These are phyloP conservation scores for Alternaria solani DNA, from an alignment of 2,329 filamentous ascomycete genomes.

Conservation along the genomic window DNA sequence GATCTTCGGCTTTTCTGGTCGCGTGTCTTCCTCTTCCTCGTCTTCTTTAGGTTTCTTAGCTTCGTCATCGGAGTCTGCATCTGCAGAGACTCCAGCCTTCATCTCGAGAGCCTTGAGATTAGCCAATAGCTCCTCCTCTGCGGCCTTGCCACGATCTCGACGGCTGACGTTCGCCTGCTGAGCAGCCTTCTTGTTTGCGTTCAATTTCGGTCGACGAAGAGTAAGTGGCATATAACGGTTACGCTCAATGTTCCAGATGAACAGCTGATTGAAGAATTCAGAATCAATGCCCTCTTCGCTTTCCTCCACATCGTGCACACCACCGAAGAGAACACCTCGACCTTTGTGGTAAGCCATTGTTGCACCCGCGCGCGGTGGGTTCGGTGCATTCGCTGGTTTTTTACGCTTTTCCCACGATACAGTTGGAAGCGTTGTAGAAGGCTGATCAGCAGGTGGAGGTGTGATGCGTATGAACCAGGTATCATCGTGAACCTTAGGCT, in stretches of 20 bases:
- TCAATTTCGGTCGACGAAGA: constrained; percentile 75
- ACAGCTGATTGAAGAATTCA: constrained; percentile 93
- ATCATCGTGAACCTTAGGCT: constrained; percentile 91
- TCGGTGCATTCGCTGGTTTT: constrained; percentile 87
- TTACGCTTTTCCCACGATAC: constrained; percentile 94
- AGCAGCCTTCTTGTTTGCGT: constrained; percentile 66
- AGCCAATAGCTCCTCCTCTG: constrained; percentile 87
- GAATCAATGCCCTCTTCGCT: constrained; percentile 95
- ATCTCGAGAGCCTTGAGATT: constrained; percentile 87
- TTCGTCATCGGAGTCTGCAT: constrained; percentile 48
- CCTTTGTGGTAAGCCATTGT: constrained; percentile 97
- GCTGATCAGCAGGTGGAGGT: constrained; percentile 72
- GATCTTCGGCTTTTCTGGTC: constrained; percentile 63
- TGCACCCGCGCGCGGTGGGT: constrained; percentile 81
- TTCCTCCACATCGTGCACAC: constrained; percentile 90
- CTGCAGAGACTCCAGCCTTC: constrained; percentile 67
- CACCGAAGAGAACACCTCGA: constrained; percentile 90
- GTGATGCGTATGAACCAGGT: constrained; percentile 90
- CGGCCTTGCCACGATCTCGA: constrained; percentile 81
- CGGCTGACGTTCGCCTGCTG: constrained; percentile 45
- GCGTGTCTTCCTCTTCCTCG: constrained; percentile 61
- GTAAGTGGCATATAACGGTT: constrained; percentile 91
- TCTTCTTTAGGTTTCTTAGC: constrained; percentile 40
- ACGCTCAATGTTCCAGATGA: constrained; percentile 92
- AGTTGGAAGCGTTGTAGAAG: constrained; percentile 70